Conservation (phyloP, 306 rosid genomes). For the Senna tora region DNA sequence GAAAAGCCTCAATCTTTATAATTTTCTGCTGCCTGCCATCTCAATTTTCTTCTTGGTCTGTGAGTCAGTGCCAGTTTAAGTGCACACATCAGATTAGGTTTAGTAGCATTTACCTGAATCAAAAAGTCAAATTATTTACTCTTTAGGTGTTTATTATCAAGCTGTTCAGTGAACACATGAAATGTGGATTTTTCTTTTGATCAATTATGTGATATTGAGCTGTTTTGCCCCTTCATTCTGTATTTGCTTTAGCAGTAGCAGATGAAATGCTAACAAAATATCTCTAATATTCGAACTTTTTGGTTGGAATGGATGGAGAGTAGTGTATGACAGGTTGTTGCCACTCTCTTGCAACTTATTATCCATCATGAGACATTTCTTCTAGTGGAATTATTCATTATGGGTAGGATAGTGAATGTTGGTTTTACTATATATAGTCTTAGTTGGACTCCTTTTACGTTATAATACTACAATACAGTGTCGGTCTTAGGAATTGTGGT, state of each 20-base stretch:
- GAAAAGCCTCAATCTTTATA: background rate
- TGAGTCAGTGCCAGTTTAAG: conserved; percentile 1
- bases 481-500: conserved; percentile 17
- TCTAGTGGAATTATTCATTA: background rate
- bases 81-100: background rate
- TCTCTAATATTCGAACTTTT: background rate
- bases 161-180: background rate
- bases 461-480: no score
- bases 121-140: no score
- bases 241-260: background rate
- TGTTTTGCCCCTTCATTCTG: no score
- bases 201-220: no score
- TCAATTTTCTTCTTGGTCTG: background rate
- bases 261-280: background rate
- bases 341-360: background rate
- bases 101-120: background rate
- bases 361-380: conserved; percentile 27
- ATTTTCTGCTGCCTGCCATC: background rate
- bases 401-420: background rate
- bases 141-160: background rate
- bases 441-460: background rate
- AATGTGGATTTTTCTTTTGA: background rate
- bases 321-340: background rate
- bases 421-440: background rate
- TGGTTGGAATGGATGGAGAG: conserved; percentile 15